Conservation (phyloP, 2,329 filamentous ascomycete genomes). For the Parastagonospora nodorum region DNA sequence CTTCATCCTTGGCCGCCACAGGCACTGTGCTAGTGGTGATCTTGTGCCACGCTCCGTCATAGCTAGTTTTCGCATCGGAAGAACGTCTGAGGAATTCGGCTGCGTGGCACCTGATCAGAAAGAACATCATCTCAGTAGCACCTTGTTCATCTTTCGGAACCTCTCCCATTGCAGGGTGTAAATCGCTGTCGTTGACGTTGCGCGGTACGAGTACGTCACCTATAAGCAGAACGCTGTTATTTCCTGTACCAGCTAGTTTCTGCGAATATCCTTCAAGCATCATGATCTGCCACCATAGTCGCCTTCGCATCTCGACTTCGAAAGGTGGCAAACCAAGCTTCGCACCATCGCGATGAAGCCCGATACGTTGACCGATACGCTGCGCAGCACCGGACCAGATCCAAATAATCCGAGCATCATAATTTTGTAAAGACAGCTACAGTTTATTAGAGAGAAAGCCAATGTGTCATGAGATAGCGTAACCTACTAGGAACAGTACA, state of each 20-base stretch:
- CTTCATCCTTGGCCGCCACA: constrained; percentile 32
- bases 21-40: constrained; percentile 26
- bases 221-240: constrained; percentile 46
- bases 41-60: constrained; percentile 31
- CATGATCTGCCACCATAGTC: constrained; percentile 66
- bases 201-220: constrained; percentile 57
- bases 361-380: constrained; percentile 63
- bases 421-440: constrained; percentile 52
- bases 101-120: constrained; percentile 50
- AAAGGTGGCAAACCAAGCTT: constrained; percentile 60
- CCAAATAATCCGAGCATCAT: constrained; percentile 63
- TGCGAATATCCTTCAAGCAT: constrained; percentile 63
- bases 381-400: constrained; percentile 66
- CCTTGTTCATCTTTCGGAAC: constrained; percentile 49
- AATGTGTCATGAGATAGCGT: neutral
- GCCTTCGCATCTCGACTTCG: constrained; percentile 61
- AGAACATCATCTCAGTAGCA: constrained; percentile 57
- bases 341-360: constrained; percentile 64
- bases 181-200: constrained; percentile 60
- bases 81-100: constrained; percentile 46
- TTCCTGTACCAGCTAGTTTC: constrained; percentile 59
- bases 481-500: constrained; percentile 66
- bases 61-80: constrained; percentile 15
- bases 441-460: neutral
- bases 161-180: constrained; percentile 52